Conservation (phyloP, 2,329 filamentous ascomycete genomes). For the Diaporthe velutina region DNA sequence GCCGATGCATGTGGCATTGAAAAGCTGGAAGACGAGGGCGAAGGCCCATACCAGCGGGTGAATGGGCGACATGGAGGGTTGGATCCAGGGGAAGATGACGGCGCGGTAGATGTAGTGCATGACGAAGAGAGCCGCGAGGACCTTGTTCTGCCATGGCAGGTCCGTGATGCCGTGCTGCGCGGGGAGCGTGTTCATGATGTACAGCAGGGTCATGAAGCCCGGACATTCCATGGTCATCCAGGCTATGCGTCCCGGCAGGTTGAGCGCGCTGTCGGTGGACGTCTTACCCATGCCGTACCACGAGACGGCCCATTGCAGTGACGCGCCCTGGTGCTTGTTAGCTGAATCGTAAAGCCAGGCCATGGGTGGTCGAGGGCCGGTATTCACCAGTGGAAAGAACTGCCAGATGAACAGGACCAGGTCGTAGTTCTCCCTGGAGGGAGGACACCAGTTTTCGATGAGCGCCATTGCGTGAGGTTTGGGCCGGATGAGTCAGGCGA, state of each 20-base stretch:
- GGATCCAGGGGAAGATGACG: conserved; percentile 82
- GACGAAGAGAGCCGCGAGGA: conserved; percentile 78
- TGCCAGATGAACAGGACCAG: conserved; percentile 65
- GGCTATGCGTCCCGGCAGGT: conserved; percentile 88
- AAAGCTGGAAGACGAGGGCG: conserved; percentile 81
- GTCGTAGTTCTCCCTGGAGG: conserved; percentile 70
- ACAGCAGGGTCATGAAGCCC: conserved; percentile 82
- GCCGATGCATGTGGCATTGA: conserved; percentile 83
- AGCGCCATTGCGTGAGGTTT: conserved; percentile 56
- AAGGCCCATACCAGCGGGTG: conserved; percentile 75
- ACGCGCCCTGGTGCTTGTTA: conserved; percentile 55
- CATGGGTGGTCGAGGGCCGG: conserved; percentile 21
- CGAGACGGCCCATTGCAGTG: conserved; percentile 79
- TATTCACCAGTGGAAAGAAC: conserved; percentile 66
- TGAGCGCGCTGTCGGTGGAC: conserved; percentile 78
- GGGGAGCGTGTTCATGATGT: conserved; percentile 80
- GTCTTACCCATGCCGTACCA: conserved; percentile 97
- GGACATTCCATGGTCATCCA: conserved; percentile 92
- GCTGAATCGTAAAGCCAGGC: not conserved
- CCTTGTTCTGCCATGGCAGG: conserved; percentile 83
- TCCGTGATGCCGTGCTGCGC: conserved; percentile 65
- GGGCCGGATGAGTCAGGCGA: not conserved
- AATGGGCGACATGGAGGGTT: conserved; percentile 94
- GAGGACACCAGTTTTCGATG: conserved; percentile 68
- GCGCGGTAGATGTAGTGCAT: conserved; percentile 95